Percentiles rank a stretch among this genome's conserved stretches.
Evolutionary conservation across 352 stramenopile species (phyloP).

Genomic region (Thraustochytrium sp.): DNA sequence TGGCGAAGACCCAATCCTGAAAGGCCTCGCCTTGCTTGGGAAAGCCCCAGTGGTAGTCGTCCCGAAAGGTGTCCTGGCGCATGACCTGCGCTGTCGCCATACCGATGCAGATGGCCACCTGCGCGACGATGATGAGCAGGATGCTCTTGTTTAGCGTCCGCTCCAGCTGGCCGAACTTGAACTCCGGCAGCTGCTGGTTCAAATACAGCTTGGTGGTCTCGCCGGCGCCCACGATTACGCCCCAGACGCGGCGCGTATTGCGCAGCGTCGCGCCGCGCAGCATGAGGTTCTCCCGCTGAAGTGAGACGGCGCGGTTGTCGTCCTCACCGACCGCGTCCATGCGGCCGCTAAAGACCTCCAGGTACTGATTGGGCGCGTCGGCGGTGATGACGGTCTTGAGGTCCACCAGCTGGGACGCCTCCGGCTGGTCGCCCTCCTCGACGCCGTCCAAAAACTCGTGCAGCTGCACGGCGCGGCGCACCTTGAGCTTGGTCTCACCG

Average conservation of each 20-base stretch:
- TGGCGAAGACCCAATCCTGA: constrained; percentile 46
- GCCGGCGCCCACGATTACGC: constrained; percentile 84
- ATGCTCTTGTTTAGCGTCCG: constrained; percentile 40
- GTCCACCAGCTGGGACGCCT: background rate
- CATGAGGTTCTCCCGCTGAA: constrained; percentile 70
- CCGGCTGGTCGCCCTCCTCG: background rate
- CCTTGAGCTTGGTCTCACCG: constrained; percentile 81
- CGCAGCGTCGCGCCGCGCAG: constrained; percentile 79
- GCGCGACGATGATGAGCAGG: constrained; percentile 37
- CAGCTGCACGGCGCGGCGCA: constrained; percentile 45
- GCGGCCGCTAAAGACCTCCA: constrained; percentile 16
- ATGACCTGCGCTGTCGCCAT: background rate
- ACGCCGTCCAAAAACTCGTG: background rate
- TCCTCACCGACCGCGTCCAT: constrained; percentile 43
- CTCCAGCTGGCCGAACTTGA: constrained; percentile 48
- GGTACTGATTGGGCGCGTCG: constrained; percentile 55
- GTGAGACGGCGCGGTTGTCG: constrained; percentile 58
- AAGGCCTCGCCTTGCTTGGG: background rate
- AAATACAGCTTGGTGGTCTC: constrained; percentile 77
- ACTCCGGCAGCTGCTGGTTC: constrained; percentile 44
- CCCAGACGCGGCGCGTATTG: constrained; percentile 82
- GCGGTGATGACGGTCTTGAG: constrained; percentile 47
- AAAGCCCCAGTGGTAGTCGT: background rate
- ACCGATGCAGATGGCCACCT: constrained; percentile 30
- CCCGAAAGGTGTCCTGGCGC: background rate